A percentile compares a stretch with the other conserved stretches of the same genome.
Evolutionary conservation across 2,329 filamentous ascomycete genomes (phyloP).

Genomic region (Talaromyces sp.): DNA sequence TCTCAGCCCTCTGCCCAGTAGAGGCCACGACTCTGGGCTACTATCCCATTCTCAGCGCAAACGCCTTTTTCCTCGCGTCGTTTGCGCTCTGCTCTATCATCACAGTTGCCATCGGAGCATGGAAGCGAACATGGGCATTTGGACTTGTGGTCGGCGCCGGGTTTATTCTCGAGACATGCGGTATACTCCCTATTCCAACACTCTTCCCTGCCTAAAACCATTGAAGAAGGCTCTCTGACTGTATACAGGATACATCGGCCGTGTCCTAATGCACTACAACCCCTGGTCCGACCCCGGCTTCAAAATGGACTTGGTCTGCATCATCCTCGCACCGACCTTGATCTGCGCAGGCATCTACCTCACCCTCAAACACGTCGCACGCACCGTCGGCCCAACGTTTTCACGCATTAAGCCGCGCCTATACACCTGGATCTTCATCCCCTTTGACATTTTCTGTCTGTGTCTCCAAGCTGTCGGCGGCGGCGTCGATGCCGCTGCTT

Average conservation of each 20-base stretch:
- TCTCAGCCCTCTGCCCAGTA: constrained; percentile 30
- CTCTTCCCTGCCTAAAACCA: no score
- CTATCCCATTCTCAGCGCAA: constrained; percentile 40
- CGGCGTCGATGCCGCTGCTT: constrained; percentile 43
- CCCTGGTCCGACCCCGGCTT: constrained; percentile 42
- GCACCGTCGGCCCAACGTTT: constrained; percentile 41
- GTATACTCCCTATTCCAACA: constrained; percentile 1
- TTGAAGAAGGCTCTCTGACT: no score
- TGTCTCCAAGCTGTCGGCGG: constrained; percentile 48
- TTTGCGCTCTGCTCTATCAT: constrained; percentile 41
- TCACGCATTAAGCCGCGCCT: constrained; percentile 37
- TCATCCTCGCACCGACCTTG: constrained; percentile 36
- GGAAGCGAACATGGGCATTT: constrained; percentile 47
- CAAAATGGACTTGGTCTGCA: constrained; percentile 34
- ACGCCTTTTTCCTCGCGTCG: constrained; percentile 41
- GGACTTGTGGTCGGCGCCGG: constrained; percentile 41
- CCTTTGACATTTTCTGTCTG: constrained; percentile 48
- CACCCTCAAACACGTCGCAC: constrained; percentile 55
- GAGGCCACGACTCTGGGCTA: constrained; percentile 42
- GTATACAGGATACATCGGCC: constrained; percentile 40
- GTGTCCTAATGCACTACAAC: constrained; percentile 44
- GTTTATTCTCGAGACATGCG: constrained; percentile 35
- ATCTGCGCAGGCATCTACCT: constrained; percentile 60
- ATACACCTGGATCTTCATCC: constrained; percentile 51
- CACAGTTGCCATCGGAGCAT: constrained; percentile 41